phyloP scores from a whole-genome alignment of 139 green algal genomes.

The Chlorella ohadii region DNA sequence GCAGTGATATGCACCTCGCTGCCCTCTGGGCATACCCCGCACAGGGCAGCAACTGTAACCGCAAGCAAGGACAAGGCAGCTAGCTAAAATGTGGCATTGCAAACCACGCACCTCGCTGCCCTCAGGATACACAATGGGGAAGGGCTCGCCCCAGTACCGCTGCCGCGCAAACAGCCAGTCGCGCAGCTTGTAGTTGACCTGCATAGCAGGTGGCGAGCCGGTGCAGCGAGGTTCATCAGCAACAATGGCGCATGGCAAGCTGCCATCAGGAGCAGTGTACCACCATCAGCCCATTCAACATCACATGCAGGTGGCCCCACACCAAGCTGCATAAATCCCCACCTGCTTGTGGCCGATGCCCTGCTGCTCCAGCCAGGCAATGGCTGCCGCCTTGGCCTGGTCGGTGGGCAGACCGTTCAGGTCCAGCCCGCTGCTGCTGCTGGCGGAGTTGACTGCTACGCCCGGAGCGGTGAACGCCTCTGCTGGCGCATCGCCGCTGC shows the following conservation, averaged over 20 bases:
- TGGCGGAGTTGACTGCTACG: slow-evolving; percentile 67
- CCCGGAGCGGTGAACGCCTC: slow-evolving; percentile 48
- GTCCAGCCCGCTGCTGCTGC: slow-evolving; percentile 55
- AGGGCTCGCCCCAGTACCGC: slow-evolving; percentile 99
- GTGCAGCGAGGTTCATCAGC: too few relatives aligned
- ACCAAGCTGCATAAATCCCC: neutral
- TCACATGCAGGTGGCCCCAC: neutral
- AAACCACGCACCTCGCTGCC: slow-evolving; percentile 31
- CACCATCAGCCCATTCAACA: too few relatives aligned
- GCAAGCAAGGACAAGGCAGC: too few relatives aligned
- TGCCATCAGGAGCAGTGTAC: too few relatives aligned
- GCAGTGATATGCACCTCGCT: too few relatives aligned
- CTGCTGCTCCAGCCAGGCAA: slow-evolving; percentile 63
- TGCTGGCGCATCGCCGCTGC: neutral
- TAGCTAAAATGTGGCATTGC: too few relatives aligned
- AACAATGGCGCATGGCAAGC: too few relatives aligned
- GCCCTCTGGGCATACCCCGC: too few relatives aligned
- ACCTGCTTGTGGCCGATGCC: slow-evolving; percentile 38
- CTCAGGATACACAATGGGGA: slow-evolving; percentile 92
- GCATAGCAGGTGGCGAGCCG: too few relatives aligned
- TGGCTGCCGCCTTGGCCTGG: slow-evolving; percentile 52
- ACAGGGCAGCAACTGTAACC: too few relatives aligned
- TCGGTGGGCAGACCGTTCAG: slow-evolving; percentile 76
- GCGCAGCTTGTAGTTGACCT: slow-evolving; percentile 98
- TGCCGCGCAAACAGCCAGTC: slow-evolving; percentile 99